These are phyloP conservation scores for Priceomyces castillae DNA, from an alignment of 805 yeast species.

Conservation along the genomic window DNA sequence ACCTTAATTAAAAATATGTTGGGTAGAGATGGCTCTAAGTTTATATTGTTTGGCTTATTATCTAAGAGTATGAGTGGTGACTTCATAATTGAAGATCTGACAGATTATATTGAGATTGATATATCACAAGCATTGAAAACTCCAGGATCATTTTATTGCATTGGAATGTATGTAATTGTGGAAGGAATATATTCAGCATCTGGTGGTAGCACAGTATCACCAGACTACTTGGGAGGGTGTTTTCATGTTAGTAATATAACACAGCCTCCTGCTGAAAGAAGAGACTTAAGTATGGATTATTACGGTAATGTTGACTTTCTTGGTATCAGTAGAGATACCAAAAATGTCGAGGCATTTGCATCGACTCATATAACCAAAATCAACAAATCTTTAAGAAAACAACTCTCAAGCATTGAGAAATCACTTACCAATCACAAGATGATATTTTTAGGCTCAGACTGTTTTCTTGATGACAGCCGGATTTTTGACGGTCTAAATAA, in stretches of 20 bases:
- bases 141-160: slow-evolving; percentile 61
- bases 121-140: slow-evolving; percentile 60
- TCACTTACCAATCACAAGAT: slow-evolving; percentile 56
- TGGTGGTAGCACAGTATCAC: slow-evolving; percentile 40
- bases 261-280: slow-evolving; percentile 85
- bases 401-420: slow-evolving; percentile 56
- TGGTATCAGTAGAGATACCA: slow-evolving; percentile 35
- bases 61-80: slow-evolving; percentile 60
- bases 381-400: slow-evolving; percentile 55
- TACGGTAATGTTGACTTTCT: slow-evolving; percentile 77
- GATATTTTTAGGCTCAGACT: slow-evolving; percentile 71
- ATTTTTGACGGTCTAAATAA: slow-evolving; percentile 64
- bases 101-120: slow-evolving; percentile 71
- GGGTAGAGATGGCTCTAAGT: slow-evolving; percentile 78
- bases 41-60: slow-evolving; percentile 75
- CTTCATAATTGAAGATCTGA: slow-evolving; percentile 78
- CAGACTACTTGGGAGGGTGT: slow-evolving; percentile 36
- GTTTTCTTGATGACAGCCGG: slow-evolving; percentile 59
- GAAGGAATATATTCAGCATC: slow-evolving; percentile 82
- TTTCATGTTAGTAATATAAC: slow-evolving; percentile 75
- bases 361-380: slow-evolving; percentile 45
- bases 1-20: slow-evolving; percentile 79
- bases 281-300: slow-evolving; percentile 63
- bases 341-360: slow-evolving; percentile 29
- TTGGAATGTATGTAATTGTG: slow-evolving; percentile 75